Base-by-base conservation (phyloP, 768 basidiomycete species). In the Termitomyces sp. region DNA sequence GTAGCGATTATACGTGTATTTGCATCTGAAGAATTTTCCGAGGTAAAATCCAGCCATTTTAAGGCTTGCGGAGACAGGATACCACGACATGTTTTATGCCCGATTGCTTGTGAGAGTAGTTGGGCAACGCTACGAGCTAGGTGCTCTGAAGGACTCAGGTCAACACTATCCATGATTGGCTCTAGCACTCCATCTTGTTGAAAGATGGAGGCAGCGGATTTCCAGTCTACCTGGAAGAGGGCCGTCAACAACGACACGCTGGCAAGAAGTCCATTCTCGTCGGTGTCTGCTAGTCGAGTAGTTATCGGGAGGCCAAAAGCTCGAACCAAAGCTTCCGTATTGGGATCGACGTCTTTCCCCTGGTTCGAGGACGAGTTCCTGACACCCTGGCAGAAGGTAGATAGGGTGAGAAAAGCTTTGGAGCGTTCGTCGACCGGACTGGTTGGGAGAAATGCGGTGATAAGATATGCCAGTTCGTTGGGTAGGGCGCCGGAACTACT, bases 161-260 rank as follows among this genome's bases (percentile, higher is more conserved):
- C 92, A 24, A 86, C 77, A 14, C 78, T 77, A 63, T 93, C 90
- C 64, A 82, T 75, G 50, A 93, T 69, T 44, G 78, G 77, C 38
- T 88, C 83, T 32, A 85, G 61, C 15, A 87, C 66, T 3, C 83
- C 85, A 56, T 90, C 85, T 48, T 77, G 74, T 37, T 72, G 68
- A 54, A 93, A 83, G 51, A 95, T 82, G 22, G 75, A 61, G 10
- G 84, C 74, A 10, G 89, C 92, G 1, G 82, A 72, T 50, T 77
- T 71, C 69, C 83, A 79, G 60, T 92, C 90, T n/a, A 93, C 82
- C 65, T 93, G 90, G 64, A 93, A 91, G 19, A 95, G 72, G 0
- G 89, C 90, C n/a, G 79, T 74, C 47, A 93, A 74, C 66, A 92
- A 86, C 1, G 82, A 77, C 38, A 88, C 69, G 11, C 83, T 84